Conservation (phyloP, 352 stramenopile genomes). For the Pythium aristosporum region DNA sequence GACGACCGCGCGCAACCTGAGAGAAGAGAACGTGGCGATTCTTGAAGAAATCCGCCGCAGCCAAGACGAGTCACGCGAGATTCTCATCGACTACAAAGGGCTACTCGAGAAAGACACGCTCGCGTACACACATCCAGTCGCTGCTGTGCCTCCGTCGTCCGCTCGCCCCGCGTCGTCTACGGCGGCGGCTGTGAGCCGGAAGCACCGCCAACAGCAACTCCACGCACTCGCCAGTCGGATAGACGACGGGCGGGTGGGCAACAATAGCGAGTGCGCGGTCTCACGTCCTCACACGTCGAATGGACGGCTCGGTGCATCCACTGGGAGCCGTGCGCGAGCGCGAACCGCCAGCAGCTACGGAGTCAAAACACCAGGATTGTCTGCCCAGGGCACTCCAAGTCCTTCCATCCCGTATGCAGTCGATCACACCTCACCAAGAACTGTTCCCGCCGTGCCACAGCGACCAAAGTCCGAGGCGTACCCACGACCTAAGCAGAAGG, state of each 20-base stretch:
- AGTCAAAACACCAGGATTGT: neutral
- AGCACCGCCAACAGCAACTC: constrained; percentile 52
- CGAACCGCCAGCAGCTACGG: neutral
- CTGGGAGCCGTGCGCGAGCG: neutral
- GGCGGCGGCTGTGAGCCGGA: constrained; percentile 33
- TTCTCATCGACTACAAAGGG: constrained; percentile 68
- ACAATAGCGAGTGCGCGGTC: neutral
- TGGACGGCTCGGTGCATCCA: constrained; percentile 4
- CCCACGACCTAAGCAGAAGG: neutral
- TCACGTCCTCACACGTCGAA: constrained; percentile 29
- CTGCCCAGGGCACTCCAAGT: neutral
- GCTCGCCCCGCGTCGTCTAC: constrained; percentile 35
- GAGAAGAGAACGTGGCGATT: constrained; percentile 70
- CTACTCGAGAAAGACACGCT: constrained; percentile 42
- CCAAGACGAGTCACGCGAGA: constrained; percentile 63
- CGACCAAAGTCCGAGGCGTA: constrained; percentile 15
- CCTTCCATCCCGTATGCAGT: neutral
- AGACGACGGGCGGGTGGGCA: neutral
- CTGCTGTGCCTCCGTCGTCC: neutral
- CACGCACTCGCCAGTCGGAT: constrained; percentile 20
- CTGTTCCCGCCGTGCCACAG: neutral
- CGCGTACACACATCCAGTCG: neutral
- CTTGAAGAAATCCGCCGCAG: constrained; percentile 64
- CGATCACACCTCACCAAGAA: neutral
- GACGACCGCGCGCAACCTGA: constrained; percentile 56